phyloP scores from a whole-genome alignment of 116 monocot genomes.

The Dioscorea cayenensis region DNA sequence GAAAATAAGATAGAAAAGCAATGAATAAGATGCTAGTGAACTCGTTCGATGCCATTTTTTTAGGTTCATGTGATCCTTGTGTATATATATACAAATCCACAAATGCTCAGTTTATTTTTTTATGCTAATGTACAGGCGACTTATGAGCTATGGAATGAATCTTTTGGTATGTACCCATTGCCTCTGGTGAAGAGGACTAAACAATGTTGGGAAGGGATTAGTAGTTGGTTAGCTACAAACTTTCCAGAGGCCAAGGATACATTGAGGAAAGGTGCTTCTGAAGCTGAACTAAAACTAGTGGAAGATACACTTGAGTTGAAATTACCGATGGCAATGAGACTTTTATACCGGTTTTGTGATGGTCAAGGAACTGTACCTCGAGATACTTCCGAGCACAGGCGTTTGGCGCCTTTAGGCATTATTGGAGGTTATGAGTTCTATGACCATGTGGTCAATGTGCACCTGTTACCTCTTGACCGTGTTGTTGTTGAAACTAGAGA shows the following conservation, averaged over 20 bases:
- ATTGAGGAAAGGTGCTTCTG: conserved; percentile 73
- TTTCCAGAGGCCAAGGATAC: conserved; percentile 66
- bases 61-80: no score
- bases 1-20: no score
- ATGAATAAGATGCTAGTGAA: neutral
- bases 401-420: conserved; percentile 33
- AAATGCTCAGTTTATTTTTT: neutral
- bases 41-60: no score
- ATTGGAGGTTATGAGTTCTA: conserved; percentile 89
- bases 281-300: conserved; percentile 48
- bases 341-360: conserved; percentile 73
- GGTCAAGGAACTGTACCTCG: conserved; percentile 48
- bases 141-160: conserved; percentile 60
- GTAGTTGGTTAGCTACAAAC: conserved; percentile 61
- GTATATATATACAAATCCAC: no score
- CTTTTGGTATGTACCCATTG: conserved; percentile 77
- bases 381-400: conserved; percentile 2
- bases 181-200: conserved; percentile 63
- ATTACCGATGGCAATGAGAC: conserved; percentile 52
- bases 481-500: conserved; percentile 35
- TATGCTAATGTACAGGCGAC: conserved; percentile 38
- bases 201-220: conserved; percentile 47
- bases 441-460: conserved; percentile 52
- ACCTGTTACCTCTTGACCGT: conserved; percentile 46
- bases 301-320: conserved; percentile 56